Percentiles rank a stretch among this genome's conserved stretches.
Evolutionary conservation across 345 rosid species (phyloP).

Genomic region (Gossypium sturtianum): DNA sequence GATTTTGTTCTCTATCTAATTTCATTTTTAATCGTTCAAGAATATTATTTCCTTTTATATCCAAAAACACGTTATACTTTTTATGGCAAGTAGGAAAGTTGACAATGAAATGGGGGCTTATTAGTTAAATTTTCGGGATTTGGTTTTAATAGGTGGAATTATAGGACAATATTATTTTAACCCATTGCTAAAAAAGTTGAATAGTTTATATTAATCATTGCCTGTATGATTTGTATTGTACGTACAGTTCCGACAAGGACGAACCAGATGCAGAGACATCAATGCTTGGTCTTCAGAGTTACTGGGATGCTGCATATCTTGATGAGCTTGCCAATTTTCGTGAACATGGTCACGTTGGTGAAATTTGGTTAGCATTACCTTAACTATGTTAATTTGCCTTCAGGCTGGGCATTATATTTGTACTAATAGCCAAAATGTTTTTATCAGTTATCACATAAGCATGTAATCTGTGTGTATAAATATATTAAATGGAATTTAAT

Average conservation of each 20-base stretch:
- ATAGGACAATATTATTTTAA: neutral
- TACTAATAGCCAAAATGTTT: neutral
- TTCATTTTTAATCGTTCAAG: neutral
- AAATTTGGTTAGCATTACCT: slow-evolving; percentile 63
- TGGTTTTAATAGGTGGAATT: neutral
- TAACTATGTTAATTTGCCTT: neutral
- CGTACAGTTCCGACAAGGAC: slow-evolving; percentile 81
- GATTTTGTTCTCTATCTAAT: neutral
- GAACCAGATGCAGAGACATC: slow-evolving; percentile 73
- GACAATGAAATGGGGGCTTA: neutral
- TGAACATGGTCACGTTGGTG: slow-evolving; percentile 92
- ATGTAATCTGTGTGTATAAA: neutral
- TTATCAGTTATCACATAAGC: neutral
- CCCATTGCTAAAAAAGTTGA: neutral
- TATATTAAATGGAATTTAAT: neutral
- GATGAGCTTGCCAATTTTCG: slow-evolving; percentile 82
- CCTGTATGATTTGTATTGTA: slow-evolving; percentile 3
- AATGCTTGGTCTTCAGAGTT: slow-evolving; percentile 87
- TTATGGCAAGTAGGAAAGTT: neutral
- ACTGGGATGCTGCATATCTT: slow-evolving; percentile 91
- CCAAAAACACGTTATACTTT: neutral
- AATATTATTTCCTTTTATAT: neutral
- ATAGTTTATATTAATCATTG: neutral
- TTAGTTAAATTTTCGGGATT: neutral
- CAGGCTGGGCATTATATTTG: neutral